Conservation (phyloP, 2,329 filamentous ascomycete genomes). For the Epichloe scottii region DNA sequence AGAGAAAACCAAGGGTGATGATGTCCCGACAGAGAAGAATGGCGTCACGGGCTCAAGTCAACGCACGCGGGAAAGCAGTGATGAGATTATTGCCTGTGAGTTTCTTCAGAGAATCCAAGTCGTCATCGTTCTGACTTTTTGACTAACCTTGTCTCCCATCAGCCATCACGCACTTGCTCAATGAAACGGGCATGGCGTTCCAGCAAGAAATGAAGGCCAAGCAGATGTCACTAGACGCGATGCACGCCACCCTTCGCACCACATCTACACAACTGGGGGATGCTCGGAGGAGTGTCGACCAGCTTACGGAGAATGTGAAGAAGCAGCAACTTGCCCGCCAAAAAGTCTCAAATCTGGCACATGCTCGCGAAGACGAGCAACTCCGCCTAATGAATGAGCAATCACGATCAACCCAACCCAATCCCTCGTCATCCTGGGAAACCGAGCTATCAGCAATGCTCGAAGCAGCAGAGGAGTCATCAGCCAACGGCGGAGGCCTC, state of each 20-base stretch:
- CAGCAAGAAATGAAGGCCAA: conserved; percentile 71
- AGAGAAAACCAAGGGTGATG: conserved; percentile 30
- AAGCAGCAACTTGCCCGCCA: conserved; percentile 54
- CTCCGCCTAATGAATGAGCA: conserved; percentile 31
- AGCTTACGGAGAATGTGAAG: conserved; percentile 51
- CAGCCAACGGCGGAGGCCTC: conserved; percentile 22
- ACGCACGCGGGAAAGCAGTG: conserved; percentile 57
- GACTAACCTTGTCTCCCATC: conserved; percentile 4
- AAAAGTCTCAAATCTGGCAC: conserved; percentile 66
- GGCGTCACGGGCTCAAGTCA: conserved; percentile 34
- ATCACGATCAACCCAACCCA: conserved; percentile 27
- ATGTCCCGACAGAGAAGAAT: conserved; percentile 30
- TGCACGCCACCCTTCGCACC: conserved; percentile 70
- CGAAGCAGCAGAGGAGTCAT: conserved; percentile 27
- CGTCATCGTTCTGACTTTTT: neutral
- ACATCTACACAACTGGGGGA: conserved; percentile 69
- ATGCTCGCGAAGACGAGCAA: conserved; percentile 61
- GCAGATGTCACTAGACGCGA: conserved; percentile 68
- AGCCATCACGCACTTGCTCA: conserved; percentile 75
- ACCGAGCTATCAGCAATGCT: conserved; percentile 37
- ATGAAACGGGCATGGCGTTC: conserved; percentile 67
- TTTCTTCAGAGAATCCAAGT: conserved; percentile 11
- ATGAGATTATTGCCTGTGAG: conserved; percentile 70
- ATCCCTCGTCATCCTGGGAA: conserved; percentile 39
- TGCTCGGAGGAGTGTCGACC: conserved; percentile 61